These are phyloP conservation scores for Cordyceps cateniannulata DNA, from an alignment of 2,329 filamentous ascomycete species.

Conservation along the genomic window DNA sequence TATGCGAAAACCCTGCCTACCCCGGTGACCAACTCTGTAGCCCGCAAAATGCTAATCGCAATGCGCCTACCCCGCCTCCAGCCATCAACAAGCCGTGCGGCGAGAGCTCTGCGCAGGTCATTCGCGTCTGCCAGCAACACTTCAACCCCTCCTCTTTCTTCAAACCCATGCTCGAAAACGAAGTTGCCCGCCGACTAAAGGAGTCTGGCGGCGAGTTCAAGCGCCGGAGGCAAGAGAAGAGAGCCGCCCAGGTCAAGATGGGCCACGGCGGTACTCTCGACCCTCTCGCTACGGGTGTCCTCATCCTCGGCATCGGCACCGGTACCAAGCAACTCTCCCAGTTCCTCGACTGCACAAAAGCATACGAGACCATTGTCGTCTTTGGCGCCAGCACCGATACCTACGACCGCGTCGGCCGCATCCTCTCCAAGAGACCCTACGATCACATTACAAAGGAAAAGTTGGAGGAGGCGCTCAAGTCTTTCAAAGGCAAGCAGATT, in stretches of 20 bases:
- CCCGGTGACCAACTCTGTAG: neutral
- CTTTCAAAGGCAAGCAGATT: constrained; percentile 76
- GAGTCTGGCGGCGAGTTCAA: constrained; percentile 55
- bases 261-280: constrained; percentile 95
- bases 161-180: constrained; percentile 64
- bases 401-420: constrained; percentile 80
- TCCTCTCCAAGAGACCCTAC: constrained; percentile 69
- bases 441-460: constrained; percentile 72
- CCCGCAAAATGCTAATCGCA: neutral
- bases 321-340: constrained; percentile 76
- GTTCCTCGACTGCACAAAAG: constrained; percentile 86
- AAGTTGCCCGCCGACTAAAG: constrained; percentile 47
- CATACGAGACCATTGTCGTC: constrained; percentile 81
- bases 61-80: constrained; percentile 28
- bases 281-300: constrained; percentile 84
- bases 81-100: constrained; percentile 89
- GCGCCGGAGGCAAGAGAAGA: constrained; percentile 51
- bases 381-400: constrained; percentile 92
- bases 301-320: constrained; percentile 80
- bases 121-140: constrained; percentile 77
- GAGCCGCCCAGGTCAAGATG: constrained; percentile 73
- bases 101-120: constrained; percentile 81
- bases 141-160: constrained; percentile 81
- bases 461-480: constrained; percentile 68
- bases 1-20: constrained; percentile 27